These are phyloP conservation scores for Aspergillus quadrilineatus DNA, from an alignment of 2,329 filamentous ascomycete species.

Conservation along the genomic window DNA sequence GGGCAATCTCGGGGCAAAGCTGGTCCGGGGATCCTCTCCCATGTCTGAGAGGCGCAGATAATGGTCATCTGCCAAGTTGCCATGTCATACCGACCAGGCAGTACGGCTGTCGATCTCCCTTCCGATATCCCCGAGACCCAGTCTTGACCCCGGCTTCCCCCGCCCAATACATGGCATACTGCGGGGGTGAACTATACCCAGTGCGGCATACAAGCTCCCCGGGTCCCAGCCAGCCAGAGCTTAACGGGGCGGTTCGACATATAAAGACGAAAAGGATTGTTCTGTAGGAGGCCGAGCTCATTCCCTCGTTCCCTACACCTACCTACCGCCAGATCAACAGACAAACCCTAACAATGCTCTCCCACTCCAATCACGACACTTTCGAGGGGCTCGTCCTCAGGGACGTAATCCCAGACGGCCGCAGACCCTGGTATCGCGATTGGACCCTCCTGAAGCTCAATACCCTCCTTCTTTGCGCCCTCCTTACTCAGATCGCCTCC, in stretches of 20 bases:
- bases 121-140: neutral
- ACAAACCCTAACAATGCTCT: neutral
- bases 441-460: slow-evolving; percentile 20
- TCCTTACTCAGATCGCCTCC: slow-evolving; percentile 36
- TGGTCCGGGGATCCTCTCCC: no score
- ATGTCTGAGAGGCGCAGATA: no score
- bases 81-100: no score
- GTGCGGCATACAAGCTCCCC: neutral
- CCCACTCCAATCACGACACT: slow-evolving; percentile 1
- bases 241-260: no score
- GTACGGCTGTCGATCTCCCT: neutral
- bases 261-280: no score
- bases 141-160: neutral
- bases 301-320: neutral
- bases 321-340: neutral
- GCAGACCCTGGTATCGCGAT: slow-evolving; percentile 14
- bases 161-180: neutral
- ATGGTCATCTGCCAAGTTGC: neutral
- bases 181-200: neutral
- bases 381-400: slow-evolving; percentile 16
- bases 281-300: no score
- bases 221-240: no score
- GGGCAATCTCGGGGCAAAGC: no score
- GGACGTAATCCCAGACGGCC: slow-evolving; percentile 13
- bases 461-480: slow-evolving; percentile 19